phyloP scores from a whole-genome alignment of 495 filamentous ascomycete genomes.

The Neurospora sp. region DNA sequence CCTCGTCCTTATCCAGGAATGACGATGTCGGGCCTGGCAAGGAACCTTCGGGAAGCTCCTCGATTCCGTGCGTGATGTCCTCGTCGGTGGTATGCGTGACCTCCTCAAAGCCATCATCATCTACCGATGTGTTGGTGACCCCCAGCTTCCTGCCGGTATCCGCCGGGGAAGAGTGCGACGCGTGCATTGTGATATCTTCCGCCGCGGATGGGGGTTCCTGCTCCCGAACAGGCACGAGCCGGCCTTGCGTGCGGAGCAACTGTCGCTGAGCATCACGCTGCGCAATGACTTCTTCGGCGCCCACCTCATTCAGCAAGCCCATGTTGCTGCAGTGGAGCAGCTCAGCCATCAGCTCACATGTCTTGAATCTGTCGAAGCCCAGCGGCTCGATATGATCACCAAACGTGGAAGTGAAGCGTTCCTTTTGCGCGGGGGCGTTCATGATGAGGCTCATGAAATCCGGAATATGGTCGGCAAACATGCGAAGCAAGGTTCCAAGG shows the following conservation, averaged over 20 bases:
- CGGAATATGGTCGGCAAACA: constrained; percentile 86
- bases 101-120: constrained; percentile 94
- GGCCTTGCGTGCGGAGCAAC: constrained; percentile 61
- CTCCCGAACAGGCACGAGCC: constrained; percentile 25
- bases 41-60: constrained; percentile 38
- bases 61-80: constrained; percentile 42
- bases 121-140: constrained; percentile 58
- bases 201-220: constrained; percentile 26
- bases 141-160: constrained; percentile 51
- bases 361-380: constrained; percentile 97
- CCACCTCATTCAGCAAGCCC: constrained; percentile 87
- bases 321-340: constrained; percentile 98
- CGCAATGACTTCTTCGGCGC: constrained; percentile 78
- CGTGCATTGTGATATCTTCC: constrained; percentile 37
- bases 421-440: constrained; percentile 44
- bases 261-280: constrained; percentile 76
- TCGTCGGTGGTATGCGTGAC: constrained; percentile 64
- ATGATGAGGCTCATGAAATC: constrained; percentile 91
- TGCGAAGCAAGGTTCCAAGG: constrained; percentile 80
- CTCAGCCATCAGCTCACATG: constrained; percentile 97
- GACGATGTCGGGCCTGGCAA: constrained; percentile 23
- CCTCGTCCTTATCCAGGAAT: constrained; percentile 46
- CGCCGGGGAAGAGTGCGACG: constrained; percentile 34
- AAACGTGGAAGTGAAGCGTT: constrained; percentile 55
- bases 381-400: constrained; percentile 86